These are phyloP conservation scores for Aurifilum marmelostoma DNA, from an alignment of 2,329 filamentous ascomycete genomes.

Conservation along the genomic window DNA sequence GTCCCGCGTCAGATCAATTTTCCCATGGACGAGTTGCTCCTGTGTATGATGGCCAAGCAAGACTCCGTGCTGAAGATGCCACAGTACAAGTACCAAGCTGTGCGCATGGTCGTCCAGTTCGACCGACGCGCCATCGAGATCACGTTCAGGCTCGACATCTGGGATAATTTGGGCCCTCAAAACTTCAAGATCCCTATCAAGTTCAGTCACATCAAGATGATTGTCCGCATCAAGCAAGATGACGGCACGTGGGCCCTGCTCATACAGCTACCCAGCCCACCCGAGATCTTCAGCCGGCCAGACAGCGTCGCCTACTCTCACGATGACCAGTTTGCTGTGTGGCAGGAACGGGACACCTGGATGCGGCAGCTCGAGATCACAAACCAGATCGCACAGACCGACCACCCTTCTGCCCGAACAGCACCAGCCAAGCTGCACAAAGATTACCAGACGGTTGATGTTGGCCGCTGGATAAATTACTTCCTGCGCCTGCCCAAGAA, in stretches of 20 bases:
- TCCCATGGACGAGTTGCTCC: constrained; percentile 2
- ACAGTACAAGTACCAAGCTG: constrained; percentile 17
- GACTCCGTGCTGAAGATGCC: constrained; percentile 24
- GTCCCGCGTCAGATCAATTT: constrained; percentile 14
- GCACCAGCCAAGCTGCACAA: constrained; percentile 46
- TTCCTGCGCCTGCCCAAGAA: constrained; percentile 46
- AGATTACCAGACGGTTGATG: constrained; percentile 48
- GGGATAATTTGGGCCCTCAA: constrained; percentile 11
- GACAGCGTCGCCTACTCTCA: constrained; percentile 40
- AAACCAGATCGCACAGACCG: constrained; percentile 34
- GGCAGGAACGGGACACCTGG: constrained; percentile 51
- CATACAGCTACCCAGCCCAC: constrained; percentile 53
- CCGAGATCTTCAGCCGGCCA: constrained; percentile 49
- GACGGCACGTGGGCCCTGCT: constrained; percentile 45
- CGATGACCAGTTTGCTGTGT: constrained; percentile 38
- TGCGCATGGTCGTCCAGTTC: constrained; percentile 23
- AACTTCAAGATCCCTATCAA: constrained; percentile 48
- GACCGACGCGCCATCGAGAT: constrained; percentile 19
- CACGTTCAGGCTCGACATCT: constrained; percentile 18
- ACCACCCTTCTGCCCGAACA: constrained; percentile 35
- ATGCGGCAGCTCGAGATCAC: constrained; percentile 52
- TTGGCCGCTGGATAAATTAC: constrained; percentile 62
- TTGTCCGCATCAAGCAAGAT: constrained; percentile 44
- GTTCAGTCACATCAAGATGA: constrained; percentile 50
- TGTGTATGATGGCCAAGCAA: constrained; percentile 26